Base-by-base conservation (phyloP, 176 grass and related monocot species). In the Carex parvula region DNA sequence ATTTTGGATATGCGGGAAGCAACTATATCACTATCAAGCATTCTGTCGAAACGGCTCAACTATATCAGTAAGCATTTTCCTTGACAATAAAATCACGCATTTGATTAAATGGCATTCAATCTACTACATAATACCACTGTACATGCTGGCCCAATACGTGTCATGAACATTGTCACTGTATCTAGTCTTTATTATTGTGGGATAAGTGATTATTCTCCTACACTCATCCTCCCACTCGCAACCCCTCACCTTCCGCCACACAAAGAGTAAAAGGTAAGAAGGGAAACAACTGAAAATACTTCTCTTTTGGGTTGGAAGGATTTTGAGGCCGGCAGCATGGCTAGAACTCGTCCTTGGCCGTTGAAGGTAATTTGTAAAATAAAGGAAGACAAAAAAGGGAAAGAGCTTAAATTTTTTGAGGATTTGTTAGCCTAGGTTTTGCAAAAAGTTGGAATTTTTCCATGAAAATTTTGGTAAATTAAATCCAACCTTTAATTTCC, bases 1-100 rank as follows among this genome's bases (percentile, higher is more conserved):
- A 1, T 96, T 89, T 83, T 99, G 97, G 97, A 92, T 87, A 64
- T 99, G 97, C 85, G 82, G 91, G 83, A 99, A 99, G 64, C 89
- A 96, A 75, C 93, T 96, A 78, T 87, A 30, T 42, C 97, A 99
- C 85, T 99, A 96, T 82, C 85, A 85, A 86, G 87, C 97, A 60
- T 99, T 96, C 90, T 91, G 70, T 80, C 93, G 90, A 62, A 92
- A 95, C 56, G 86, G 89, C 80, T 96, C 91, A 17, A 96, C 90
- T 65, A 92, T 99, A 87, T 84, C 87, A 11, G 97, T 99, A 91
- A 93, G 88, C 71, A 54, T 46, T 5, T 7, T 85, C 48, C 62
- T 71, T 35, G 18, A 37, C 17, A 56, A 57, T 21, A 33, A 50
- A 57, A 56, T 78, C 26, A 16, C 3, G 37, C 16, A 30, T 77